Percentiles rank a stretch among this genome's conserved stretches.
Evolutionary conservation across 257 asterid genomes (phyloP).

Genomic region (Salvia rosmarinus): DNA sequence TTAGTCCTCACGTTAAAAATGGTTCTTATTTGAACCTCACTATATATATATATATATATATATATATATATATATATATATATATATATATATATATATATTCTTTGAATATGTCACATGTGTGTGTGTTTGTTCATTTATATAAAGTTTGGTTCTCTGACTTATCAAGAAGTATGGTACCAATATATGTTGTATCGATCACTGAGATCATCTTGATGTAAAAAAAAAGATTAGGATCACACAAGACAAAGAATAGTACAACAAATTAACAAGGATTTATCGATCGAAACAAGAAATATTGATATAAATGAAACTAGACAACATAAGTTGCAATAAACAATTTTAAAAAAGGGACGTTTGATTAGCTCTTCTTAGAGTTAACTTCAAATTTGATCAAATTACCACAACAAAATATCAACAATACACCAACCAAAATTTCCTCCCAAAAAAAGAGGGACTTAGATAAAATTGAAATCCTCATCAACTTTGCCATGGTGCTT

Average conservation of each 20-base stretch:
- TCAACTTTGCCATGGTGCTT: constrained; percentile 51
- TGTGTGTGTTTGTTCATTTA: neutral
- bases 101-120: too few species aligned
- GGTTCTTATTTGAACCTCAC: too few species aligned
- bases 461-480: neutral
- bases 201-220: too few species aligned
- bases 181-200: too few species aligned
- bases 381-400: neutral
- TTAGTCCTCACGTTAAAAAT: too few species aligned
- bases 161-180: neutral
- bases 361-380: constrained; percentile 3
- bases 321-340: constrained; percentile 14
- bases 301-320: neutral
- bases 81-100: too few species aligned
- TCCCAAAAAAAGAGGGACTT: too few species aligned
- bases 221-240: too few species aligned
- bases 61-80: too few species aligned
- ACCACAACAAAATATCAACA: constrained; percentile 14
- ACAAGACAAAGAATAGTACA: neutral
- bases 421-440: neutral
- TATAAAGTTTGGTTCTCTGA: too few species aligned
- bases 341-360: neutral
- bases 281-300: neutral
- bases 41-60: too few species aligned
- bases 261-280: too few species aligned